phyloP scores from a whole-genome alignment of 2,329 filamentous ascomycete genomes.

The Paraphoma chrysanthemicola region DNA sequence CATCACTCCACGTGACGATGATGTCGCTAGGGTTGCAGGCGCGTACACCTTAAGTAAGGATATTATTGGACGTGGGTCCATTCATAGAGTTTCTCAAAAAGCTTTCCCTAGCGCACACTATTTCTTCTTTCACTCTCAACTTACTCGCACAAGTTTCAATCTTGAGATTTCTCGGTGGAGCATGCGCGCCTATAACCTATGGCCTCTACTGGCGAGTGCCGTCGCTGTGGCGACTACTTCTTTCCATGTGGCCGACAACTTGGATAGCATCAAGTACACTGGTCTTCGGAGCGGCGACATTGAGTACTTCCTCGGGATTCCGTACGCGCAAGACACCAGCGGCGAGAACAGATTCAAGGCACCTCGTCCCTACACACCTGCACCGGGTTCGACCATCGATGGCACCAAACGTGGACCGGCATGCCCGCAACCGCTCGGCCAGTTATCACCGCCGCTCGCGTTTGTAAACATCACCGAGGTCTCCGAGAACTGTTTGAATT shows the following conservation, averaged over 20 bases:
- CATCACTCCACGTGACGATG: not conserved
- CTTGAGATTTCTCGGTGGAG: not conserved
- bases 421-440: conserved; percentile 53
- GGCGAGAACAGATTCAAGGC: conserved; percentile 57
- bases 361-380: conserved; percentile 45
- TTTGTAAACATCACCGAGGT: conserved; percentile 44
- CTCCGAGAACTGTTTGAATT: conserved; percentile 65
- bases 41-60: not conserved
- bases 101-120: too few species aligned
- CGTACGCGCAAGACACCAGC: conserved; percentile 56
- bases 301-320: conserved; percentile 58
- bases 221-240: conserved; percentile 9
- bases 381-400: conserved; percentile 44
- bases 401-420: conserved; percentile 52
- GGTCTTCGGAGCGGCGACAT: conserved; percentile 54
- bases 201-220: conserved; percentile 5
- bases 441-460: conserved; percentile 35
- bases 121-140: too few species aligned
- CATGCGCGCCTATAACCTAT: not conserved
- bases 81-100: too few species aligned
- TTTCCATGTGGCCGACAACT: conserved; percentile 3
- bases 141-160: too few species aligned
- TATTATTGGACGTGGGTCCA: too few species aligned
- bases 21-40: not conserved
- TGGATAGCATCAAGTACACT: conserved; percentile 49